Evolutionary conservation across 208 protist species (phyloP).

Genomic region (Trypanosoma platydactyli): DNA sequence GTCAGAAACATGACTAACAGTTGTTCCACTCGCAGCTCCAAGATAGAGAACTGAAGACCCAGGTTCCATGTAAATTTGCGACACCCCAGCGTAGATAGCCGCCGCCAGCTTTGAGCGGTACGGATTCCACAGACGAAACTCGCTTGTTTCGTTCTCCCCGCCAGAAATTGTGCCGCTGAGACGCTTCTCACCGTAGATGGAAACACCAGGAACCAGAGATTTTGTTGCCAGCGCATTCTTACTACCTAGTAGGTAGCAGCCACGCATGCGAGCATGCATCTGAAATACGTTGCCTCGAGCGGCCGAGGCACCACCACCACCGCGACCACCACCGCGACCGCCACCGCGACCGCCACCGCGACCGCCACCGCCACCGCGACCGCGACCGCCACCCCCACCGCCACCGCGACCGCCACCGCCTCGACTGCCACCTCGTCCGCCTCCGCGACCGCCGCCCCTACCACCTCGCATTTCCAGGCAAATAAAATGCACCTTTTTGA

Average conservation of each 20-base stretch:
- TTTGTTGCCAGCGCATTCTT: constrained; percentile 98
- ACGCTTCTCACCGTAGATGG: constrained; percentile 99
- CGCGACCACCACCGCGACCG: constrained; percentile 48
- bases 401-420: constrained; percentile 50
- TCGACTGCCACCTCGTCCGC: constrained; percentile 35
- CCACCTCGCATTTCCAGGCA: constrained; percentile 43
- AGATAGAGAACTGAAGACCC: constrained; percentile 99
- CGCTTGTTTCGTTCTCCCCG: constrained; percentile 80
- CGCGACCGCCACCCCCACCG: constrained; percentile 40
- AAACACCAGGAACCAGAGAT: constrained; percentile 98
- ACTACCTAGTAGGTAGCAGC: constrained; percentile 97
- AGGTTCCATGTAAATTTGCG: constrained; percentile 98
- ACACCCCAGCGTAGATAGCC: constrained; percentile 98
- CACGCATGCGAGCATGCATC: constrained; percentile 94
- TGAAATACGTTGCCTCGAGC: constrained; percentile 94
- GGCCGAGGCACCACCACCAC: constrained; percentile 51
- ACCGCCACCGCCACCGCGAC: constrained; percentile 50
- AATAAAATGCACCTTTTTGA: constrained; percentile 25
- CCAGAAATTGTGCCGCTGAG: constrained; percentile 84
- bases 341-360: constrained; percentile 61
- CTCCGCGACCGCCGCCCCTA: constrained; percentile 31
- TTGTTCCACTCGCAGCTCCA: constrained; percentile 99
- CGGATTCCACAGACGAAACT: constrained; percentile 99
- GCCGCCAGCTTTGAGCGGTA: constrained; percentile 99
- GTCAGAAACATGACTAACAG: constrained; percentile 99